These are phyloP conservation scores for Saccharomycopsis sp. DNA, from an alignment of 805 yeast genomes.

Conservation along the genomic window DNA sequence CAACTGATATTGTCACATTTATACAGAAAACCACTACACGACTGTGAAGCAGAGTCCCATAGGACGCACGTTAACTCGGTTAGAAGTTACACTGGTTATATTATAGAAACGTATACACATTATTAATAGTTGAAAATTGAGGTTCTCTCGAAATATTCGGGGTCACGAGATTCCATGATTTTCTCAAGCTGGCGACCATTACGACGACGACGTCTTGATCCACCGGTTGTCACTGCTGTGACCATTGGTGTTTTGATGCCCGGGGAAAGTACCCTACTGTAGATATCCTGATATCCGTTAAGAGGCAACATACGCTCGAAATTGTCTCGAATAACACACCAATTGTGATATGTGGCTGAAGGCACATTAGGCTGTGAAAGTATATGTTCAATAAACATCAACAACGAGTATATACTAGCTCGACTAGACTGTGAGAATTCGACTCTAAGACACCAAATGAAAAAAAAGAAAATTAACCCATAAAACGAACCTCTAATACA, in stretches of 20 bases:
- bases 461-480: conserved; percentile 14
- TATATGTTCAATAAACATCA: conserved; percentile 1
- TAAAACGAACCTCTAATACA: conserved; percentile 14
- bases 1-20: too few relatives aligned
- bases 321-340: conserved; percentile 9
- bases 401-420: conserved; percentile 9
- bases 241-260: not conserved
- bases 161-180: not conserved
- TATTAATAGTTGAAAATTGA: not conserved
- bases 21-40: too few relatives aligned
- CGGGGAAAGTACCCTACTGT: not conserved
- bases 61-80: too few relatives aligned
- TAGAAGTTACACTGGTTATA: too few relatives aligned
- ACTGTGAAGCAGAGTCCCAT: too few relatives aligned
- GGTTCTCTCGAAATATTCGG: not conserved
- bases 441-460: conserved; percentile 18
- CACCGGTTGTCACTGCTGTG: not conserved
- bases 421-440: conserved; percentile 9
- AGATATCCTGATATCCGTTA: not conserved
- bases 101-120: not conserved
- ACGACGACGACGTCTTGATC: not conserved
- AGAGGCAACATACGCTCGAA: conserved; percentile 5
- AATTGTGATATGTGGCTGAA: conserved; percentile 8
- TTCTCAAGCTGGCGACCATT: not conserved
- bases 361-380: conserved; percentile 18